Conservation (phyloP, 805 yeast species). For the Pichia deserticola region DNA sequence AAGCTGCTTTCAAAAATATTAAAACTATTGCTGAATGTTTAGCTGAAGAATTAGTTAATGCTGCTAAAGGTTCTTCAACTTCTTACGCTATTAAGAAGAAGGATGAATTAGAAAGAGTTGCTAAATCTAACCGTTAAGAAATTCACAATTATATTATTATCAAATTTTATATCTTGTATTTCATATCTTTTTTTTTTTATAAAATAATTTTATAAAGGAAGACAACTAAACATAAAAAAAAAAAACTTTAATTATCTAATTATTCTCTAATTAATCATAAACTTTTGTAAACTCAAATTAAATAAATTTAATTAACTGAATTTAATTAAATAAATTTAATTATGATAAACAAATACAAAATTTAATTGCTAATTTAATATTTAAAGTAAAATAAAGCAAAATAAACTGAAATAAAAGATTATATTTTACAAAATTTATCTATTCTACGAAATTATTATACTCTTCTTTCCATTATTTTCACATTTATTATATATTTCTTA, state of each 20-base stretch:
- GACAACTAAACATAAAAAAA: not conserved
- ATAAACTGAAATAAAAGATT: no score
- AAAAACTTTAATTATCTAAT: not conserved
- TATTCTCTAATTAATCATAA: no score
- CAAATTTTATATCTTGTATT: not conserved
- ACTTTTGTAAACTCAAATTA: no score
- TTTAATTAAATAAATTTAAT: no score
- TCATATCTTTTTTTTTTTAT: not conserved
- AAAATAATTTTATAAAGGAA: not conserved
- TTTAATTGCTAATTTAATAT: no score
- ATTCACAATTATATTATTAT: not conserved
- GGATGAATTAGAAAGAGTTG: constrained; percentile 99
- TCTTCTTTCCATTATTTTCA: not conserved
- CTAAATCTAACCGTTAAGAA: constrained; percentile 98
- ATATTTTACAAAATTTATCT: no score
- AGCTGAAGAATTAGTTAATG: constrained; percentile 99
- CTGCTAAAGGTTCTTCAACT: constrained; percentile 99
- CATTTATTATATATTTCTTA: not conserved
- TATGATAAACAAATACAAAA: no score
- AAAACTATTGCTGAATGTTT: constrained; percentile 99
- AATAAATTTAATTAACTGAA: no score
- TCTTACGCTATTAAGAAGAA: constrained; percentile 99
- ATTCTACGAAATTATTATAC: no score
- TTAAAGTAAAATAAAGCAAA: no score
- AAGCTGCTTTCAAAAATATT: constrained; percentile 99